Base-by-base conservation (phyloP, 345 rosid genomes). In the Euphorbia tirucalli region DNA sequence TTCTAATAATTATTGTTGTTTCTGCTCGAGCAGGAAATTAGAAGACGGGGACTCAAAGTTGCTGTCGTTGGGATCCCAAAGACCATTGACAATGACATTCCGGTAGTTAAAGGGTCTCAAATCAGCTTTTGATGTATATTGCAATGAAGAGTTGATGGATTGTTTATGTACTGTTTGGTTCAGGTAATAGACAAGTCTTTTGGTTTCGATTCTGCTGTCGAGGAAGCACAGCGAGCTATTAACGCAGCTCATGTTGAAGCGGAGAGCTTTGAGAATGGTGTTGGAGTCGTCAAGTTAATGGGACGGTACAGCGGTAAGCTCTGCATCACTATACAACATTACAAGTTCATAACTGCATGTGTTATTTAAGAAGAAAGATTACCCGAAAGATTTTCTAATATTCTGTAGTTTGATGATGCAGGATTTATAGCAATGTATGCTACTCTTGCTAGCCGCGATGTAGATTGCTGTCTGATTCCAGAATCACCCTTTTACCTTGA, bases 231-330 rank as follows among this genome's bases (percentile, higher is more conserved):
- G 70, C 87, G 97, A 68, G 97, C 98, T 0, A 93, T 93, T 60
- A 89, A 93, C 50, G 97, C 98, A 49, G 98, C 97, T 44, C 97
- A 93, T 81, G 98, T 93, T 68, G 98, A 93, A 78, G 81, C 97
- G 0, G 93, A 85, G 75, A 93, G 97, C 72, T 54, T 75, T 68
- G 97, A 89, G 77, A 90, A 90, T 70, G 85, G 98, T 54, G 87
- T 93, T 19, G 97, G 98, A 27, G 66, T 93, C 68, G 98, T 93
- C 75, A 90, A 93, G 86, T 81, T 93, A 72, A 89, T 93, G 95
- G 98, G 98, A 39, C 97, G 96, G 60, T 79, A 87, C 74, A 80
- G 98, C 58, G 98, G 98, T 93, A 77, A 82, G 87, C 74, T 52
- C 11, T 32, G 32, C 21, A 32, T 61, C 14, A 7, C 24, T 18